Evolutionary conservation across 805 yeast species (phyloP).

Genomic region (Blastobotrys attinorum): DNA sequence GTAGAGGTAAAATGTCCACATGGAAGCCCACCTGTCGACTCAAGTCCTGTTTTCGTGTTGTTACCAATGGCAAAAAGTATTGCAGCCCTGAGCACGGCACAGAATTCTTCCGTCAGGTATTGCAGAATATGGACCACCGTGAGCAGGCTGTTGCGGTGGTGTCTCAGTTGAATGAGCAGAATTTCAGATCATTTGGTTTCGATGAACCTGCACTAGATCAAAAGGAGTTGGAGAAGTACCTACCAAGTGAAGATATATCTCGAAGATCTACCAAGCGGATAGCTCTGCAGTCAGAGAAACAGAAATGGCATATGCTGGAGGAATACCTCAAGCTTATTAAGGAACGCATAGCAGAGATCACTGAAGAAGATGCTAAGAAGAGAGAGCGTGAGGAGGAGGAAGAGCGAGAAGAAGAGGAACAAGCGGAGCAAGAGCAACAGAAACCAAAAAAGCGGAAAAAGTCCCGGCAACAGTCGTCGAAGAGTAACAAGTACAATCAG

Average conservation of each 20-base stretch:
- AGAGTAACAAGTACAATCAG: no score
- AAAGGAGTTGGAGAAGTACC: background rate
- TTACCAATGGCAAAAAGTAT: conserved; percentile 48
- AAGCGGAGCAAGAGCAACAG: no score
- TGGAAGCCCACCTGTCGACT: conserved; percentile 78
- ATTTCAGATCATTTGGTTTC: background rate
- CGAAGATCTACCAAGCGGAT: background rate
- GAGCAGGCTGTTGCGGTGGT: background rate
- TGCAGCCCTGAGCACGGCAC: conserved; percentile 69
- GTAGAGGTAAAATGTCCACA: conserved; percentile 30
- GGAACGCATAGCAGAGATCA: conserved; percentile 17
- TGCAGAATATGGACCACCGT: background rate
- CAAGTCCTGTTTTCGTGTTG: conserved; percentile 47
- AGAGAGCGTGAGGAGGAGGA: conserved; percentile 1
- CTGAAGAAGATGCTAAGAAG: conserved; percentile 21
- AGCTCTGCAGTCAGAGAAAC: conserved; percentile 4
- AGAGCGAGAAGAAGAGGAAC: no score
- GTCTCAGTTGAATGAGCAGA: background rate
- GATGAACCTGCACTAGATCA: background rate
- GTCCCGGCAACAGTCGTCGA: no score
- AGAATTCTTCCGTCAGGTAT: conserved; percentile 21
- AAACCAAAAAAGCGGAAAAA: no score
- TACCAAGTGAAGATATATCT: background rate
- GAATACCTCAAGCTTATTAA: conserved; percentile 14
- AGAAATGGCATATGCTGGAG: conserved; percentile 7